Conservation (phyloP, 176 grass and related monocot species). For the Otatea glauca region DNA sequence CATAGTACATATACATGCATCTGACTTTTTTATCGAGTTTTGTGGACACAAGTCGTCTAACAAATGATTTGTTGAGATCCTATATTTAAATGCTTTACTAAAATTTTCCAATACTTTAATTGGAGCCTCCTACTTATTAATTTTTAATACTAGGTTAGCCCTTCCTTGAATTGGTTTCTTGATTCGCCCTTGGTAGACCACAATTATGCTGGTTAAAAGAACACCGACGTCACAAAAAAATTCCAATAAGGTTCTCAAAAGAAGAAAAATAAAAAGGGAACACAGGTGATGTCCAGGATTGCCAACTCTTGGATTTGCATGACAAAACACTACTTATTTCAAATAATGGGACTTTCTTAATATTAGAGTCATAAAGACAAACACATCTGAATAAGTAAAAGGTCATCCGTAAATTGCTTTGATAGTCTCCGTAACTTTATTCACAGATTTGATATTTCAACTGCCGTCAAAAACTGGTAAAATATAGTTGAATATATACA, state of each 20-base stretch:
- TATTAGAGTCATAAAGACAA: neutral
- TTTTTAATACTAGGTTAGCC: neutral
- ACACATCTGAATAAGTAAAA: neutral
- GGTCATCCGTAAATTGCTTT: neutral
- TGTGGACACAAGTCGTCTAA: neutral
- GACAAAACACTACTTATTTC: neutral
- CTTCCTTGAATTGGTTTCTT: neutral
- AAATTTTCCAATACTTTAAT: neutral
- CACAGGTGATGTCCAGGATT: neutral
- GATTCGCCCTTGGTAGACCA: neutral
- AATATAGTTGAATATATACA: no score
- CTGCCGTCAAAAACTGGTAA: neutral
- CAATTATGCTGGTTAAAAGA: neutral
- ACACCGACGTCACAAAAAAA: neutral
- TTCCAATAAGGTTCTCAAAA: neutral
- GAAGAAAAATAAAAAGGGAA: neutral
- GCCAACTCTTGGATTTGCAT: neutral
- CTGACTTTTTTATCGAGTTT: neutral
- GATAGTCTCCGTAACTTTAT: constrained; percentile 12
- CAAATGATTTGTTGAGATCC: neutral
- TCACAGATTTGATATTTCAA: constrained; percentile 9
- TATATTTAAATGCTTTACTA: neutral
- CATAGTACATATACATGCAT: neutral
- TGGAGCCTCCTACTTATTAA: neutral
- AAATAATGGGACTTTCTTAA: neutral